A percentile compares a stretch with the other conserved stretches of the same genome.
phyloP scores from a whole-genome alignment of 2,329 filamentous ascomycete genomes.

The Hypoxylon sp. region DNA sequence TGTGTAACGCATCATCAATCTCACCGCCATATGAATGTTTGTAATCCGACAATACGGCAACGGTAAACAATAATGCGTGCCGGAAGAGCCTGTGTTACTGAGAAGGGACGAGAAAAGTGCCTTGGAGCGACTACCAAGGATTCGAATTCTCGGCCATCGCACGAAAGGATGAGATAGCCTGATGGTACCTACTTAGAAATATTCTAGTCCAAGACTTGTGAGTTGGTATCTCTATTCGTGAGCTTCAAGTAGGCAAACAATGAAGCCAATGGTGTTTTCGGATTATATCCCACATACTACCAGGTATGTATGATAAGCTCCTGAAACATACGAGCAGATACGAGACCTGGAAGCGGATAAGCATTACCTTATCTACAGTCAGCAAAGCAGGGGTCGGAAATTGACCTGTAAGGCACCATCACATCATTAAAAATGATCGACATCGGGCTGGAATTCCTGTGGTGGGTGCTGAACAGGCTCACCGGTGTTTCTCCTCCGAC shows the following conservation, averaged over 20 bases:
- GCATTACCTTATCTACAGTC: conserved; percentile 4
- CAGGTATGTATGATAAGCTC: neutral
- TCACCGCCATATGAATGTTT: neutral
- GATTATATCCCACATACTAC: neutral
- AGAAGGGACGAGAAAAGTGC: neutral
- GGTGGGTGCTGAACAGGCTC: neutral
- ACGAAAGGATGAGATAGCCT: neutral
- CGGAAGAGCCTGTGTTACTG: neutral
- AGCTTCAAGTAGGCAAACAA: neutral
- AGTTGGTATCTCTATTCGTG: neutral
- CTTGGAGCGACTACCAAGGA: neutral
- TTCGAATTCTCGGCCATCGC: neutral
- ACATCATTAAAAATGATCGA: conserved; percentile 27
- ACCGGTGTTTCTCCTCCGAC: conserved; percentile 12
- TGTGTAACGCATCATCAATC: neutral
- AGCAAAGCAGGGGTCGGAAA: conserved; percentile 35
- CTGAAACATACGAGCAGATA: neutral
- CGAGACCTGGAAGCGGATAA: conserved; percentile 1
- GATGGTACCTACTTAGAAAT: neutral
- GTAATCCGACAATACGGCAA: neutral
- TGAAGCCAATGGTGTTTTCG: neutral
- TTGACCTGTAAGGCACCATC: conserved; percentile 35
- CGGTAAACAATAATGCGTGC: neutral
- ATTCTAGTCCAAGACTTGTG: neutral
- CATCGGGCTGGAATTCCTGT: conserved; percentile 5